Evolutionary conservation across 176 grass and related monocot genomes (phyloP).

Genomic region (Oryza glumipatula): DNA sequence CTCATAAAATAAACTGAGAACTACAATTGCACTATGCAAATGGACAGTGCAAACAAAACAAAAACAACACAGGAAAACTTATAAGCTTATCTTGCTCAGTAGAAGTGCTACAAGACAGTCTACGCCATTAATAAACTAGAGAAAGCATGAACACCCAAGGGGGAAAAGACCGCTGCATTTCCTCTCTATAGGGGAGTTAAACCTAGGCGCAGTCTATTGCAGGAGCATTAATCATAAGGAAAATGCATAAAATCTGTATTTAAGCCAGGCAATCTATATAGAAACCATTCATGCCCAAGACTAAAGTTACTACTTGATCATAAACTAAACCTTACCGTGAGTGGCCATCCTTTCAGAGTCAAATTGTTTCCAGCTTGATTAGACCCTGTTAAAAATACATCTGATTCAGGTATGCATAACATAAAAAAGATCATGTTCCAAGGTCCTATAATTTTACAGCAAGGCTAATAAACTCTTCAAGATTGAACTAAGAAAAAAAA

Average conservation of each 20-base stretch:
- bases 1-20: not conserved
- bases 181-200: not conserved
- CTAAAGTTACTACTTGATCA: constrained; percentile 2
- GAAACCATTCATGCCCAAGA: not conserved
- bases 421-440: constrained; percentile 1
- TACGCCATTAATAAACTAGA: constrained; percentile 14
- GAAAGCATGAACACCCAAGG: not conserved
- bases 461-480: constrained; percentile 20
- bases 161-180: not conserved
- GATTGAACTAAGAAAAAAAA: constrained; percentile 2
- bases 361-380: constrained; percentile 95
- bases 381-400: constrained; percentile 64
- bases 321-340: constrained; percentile 71
- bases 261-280: constrained; percentile 5
- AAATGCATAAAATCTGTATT: constrained; percentile 10
- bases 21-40: not conserved
- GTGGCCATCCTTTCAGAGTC: constrained; percentile 99
- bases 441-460: constrained; percentile 13
- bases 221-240: constrained; percentile 25
- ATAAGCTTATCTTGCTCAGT: not conserved
- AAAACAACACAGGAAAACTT: not conserved
- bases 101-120: constrained; percentile 11
- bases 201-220: not conserved
- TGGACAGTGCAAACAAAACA: constrained; percentile 10
- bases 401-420: constrained; percentile 34